Base-by-base conservation (phyloP, 192 early-diverging fungal species). In the Backusella sp. region DNA sequence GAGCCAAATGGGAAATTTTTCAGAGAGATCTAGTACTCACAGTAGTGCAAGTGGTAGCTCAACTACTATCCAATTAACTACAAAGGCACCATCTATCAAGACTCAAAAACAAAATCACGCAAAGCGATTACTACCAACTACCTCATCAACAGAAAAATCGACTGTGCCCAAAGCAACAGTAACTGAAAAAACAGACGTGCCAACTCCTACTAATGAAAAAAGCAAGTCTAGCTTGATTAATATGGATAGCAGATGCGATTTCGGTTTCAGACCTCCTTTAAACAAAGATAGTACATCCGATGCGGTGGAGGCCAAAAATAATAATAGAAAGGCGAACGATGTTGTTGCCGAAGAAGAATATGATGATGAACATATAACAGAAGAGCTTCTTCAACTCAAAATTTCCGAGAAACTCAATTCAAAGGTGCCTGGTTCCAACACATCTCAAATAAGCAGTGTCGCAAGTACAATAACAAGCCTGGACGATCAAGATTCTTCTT, bases 1-100 rank as follows among this genome's bases (percentile, higher is more conserved):
- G 19, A 32, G 44, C 17, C 34, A 32, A 72, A 9, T 32, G 14
- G 35, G 36, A 0, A n/a, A 23, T 56, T 8, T 26, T 12, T 41
- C 75, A 76, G 35, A 35, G 4, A 69, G 68, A 69, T 69, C 68
- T 37, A 69, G 68, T 23, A 69, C 36, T 37, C 36, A 69, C 11
- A 69, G 68, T 37, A 69, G 68, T 14, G 37, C 21, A 21, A 69
- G 36, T 37, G 36, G 68, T 9, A 37, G 35, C 3, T 41, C 35
- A 23, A 69, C 68, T n/a, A 69, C 32, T 23, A n/a, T 23, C 4
- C 34, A 37, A 14, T 41, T n/a, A 12, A 37, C n/a, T 23, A 69
- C 19, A 69, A 35, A 37, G 12, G 5, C 35, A 5, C 21, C 68
- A 37, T 21, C 34, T 6, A 37, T 36, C 21, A 69, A 39, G 35